Evolutionary conservation across 441 rosid species (phyloP), one percentile per base, ranked within the genome.

Genomic region (Theobroma grandiflorum): DNA sequence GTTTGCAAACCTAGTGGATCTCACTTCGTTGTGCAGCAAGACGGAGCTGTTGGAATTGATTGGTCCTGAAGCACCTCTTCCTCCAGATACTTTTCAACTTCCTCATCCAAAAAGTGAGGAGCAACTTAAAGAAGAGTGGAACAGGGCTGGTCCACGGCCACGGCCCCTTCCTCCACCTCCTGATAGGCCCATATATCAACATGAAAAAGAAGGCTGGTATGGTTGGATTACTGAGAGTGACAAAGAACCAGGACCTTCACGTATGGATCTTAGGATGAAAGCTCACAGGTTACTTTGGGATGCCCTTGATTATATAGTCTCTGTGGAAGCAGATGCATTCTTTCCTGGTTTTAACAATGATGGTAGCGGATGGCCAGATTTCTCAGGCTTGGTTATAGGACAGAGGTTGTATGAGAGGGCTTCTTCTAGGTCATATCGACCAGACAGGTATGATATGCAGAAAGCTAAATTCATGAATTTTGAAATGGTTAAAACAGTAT

Each of bases 161-260:
- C 88, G 99, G 45, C 98, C 99, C 77, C 98, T 97, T 84, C 98
- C 99, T 86, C 99, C 99, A 55, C 99, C 99, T 86, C 98, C 99
- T 15, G 97, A 85, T 75, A 88, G 99, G 85, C 99, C 97, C 75
- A 88, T 92, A 75, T 96, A 97, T 85, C 91, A 37, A 82, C 99
- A 97, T 79, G 98, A 97, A 83, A 96, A 93, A 86, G 98, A 97
- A 91, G 99, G 99, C 6, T 97, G 99, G 99, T 97, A 93, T 85
- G 97, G 97, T 84, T 97, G 99, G 99, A 84, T 97, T 79, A 87
- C 92, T 0, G 95, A 92, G 88, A 89, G 87, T 55, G 91, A 93
- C 80, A 82, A 86, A 47, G 98, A 97, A 87, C 98, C 99, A 79
- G 88, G 79, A 35, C 98, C 93, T 79, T 91, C 97, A 53, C 92